Evolutionary conservation across 768 basidiomycete species (phyloP).

Genomic region (Cyathus striatus): DNA sequence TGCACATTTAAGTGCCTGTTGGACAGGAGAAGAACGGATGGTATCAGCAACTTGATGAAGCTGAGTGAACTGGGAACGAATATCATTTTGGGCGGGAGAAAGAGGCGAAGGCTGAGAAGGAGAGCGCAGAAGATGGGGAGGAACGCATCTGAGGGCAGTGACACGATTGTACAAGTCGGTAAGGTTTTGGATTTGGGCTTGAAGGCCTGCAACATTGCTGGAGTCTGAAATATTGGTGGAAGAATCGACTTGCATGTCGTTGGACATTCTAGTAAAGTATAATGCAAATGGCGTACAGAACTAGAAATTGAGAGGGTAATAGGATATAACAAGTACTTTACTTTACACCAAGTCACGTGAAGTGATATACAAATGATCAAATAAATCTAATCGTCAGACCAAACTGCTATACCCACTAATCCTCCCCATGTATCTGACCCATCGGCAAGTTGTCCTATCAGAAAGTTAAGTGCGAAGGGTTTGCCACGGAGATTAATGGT

Average conservation of each 20-base stretch:
- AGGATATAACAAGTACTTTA: background rate
- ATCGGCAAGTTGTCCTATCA: conserved; percentile 24
- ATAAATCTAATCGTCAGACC: conserved; percentile 4
- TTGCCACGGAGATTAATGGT: background rate
- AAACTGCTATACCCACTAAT: conserved; percentile 15
- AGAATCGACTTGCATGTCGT: too few species aligned
- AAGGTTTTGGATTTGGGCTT: conserved; percentile 40
- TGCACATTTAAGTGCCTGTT: conserved; percentile 54
- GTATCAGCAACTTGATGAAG: conserved; percentile 42
- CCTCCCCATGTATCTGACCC: conserved; percentile 37
- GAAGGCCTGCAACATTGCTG: too few species aligned
- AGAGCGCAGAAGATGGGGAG: conserved; percentile 36
- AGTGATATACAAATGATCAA: background rate
- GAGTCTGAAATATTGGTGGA: too few species aligned
- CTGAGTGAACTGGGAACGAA: conserved; percentile 35
- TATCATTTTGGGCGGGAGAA: conserved; percentile 18
- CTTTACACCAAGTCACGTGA: conserved; percentile 3
- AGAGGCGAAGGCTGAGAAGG: conserved; percentile 15
- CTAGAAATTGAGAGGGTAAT: too few species aligned
- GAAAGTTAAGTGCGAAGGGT: conserved; percentile 27
- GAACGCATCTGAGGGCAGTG: conserved; percentile 39
- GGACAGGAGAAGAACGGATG: conserved; percentile 45
- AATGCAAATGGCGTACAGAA: too few species aligned
- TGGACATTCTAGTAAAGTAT: too few species aligned
- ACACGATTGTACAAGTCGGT: conserved; percentile 40